Evolutionary conservation across 495 filamentous ascomycete genomes (phyloP).

Genomic region (Hypoxylon subgilvum): DNA sequence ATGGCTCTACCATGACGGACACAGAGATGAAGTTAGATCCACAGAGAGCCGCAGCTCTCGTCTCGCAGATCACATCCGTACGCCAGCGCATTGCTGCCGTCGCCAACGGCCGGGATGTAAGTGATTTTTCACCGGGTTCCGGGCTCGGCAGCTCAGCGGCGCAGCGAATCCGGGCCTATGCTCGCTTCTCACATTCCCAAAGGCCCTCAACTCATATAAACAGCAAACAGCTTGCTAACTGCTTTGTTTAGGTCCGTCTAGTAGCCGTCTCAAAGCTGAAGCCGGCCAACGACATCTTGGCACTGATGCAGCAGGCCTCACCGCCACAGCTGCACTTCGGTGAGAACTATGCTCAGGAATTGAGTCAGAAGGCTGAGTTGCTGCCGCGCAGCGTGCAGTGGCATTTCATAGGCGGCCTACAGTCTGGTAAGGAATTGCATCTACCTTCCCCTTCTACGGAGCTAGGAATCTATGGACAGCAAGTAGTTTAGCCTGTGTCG

Average conservation of each 20-base stretch:
- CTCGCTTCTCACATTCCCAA: background rate
- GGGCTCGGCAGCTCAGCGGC: background rate
- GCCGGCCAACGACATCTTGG: constrained; percentile 84
- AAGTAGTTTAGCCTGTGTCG: too few relatives aligned
- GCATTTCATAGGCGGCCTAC: constrained; percentile 95
- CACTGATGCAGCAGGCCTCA: constrained; percentile 67
- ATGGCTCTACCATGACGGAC: constrained; percentile 44
- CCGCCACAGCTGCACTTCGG: constrained; percentile 80
- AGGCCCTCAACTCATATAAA: too few relatives aligned
- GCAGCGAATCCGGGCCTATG: background rate
- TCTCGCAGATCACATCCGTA: constrained; percentile 55
- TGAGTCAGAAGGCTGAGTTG: constrained; percentile 79
- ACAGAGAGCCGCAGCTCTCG: constrained; percentile 54
- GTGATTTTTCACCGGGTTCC: constrained; percentile 18
- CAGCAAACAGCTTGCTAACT: too few relatives aligned
- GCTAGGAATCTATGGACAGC: too few relatives aligned
- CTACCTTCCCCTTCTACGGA: background rate
- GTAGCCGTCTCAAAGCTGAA: constrained; percentile 96
- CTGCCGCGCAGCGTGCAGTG: constrained; percentile 81
- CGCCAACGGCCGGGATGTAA: constrained; percentile 54
- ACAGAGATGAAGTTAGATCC: constrained; percentile 60
- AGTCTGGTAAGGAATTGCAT: constrained; percentile 58
- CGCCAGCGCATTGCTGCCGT: constrained; percentile 52
- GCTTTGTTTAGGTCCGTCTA: constrained; percentile 72
- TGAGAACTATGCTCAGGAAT: constrained; percentile 96